These are phyloP conservation scores for Clarireedia paspali DNA, from an alignment of 2,329 filamentous ascomycete species.

Conservation along the genomic window DNA sequence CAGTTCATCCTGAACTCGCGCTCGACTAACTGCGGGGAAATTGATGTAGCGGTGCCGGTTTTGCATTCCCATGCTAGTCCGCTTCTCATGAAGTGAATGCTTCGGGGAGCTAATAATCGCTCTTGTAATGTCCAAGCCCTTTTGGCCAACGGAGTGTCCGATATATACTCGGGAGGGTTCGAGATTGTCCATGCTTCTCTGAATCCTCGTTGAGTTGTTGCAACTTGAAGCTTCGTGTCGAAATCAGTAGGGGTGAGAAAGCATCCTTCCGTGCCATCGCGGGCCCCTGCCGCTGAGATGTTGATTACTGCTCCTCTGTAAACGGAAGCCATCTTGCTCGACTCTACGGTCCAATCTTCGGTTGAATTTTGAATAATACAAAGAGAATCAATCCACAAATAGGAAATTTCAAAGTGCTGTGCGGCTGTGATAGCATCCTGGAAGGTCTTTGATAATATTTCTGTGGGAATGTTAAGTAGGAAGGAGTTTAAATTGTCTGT, in stretches of 20 bases:
- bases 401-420: neutral
- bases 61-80: neutral
- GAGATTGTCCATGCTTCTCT: neutral
- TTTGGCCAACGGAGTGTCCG: neutral
- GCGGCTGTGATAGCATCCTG: neutral
- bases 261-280: neutral
- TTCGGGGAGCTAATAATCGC: neutral
- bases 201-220: neutral
- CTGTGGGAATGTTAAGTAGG: neutral
- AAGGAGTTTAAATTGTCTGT: neutral
- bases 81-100: neutral
- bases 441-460: neutral
- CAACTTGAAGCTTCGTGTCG: neutral
- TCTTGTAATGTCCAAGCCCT: neutral
- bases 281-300: neutral
- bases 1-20: neutral
- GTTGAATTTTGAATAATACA: neutral
- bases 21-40: neutral
- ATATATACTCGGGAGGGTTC: neutral
- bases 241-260: neutral
- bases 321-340: neutral
- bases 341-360: neutral
- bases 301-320: neutral
- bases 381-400: neutral
- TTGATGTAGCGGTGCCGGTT: neutral